A percentile compares a stretch with the other conserved stretches of the same genome.
These are phyloP conservation scores for Dryadomyces quercivorus DNA, from an alignment of 2,329 filamentous ascomycete genomes.

Conservation along the genomic window DNA sequence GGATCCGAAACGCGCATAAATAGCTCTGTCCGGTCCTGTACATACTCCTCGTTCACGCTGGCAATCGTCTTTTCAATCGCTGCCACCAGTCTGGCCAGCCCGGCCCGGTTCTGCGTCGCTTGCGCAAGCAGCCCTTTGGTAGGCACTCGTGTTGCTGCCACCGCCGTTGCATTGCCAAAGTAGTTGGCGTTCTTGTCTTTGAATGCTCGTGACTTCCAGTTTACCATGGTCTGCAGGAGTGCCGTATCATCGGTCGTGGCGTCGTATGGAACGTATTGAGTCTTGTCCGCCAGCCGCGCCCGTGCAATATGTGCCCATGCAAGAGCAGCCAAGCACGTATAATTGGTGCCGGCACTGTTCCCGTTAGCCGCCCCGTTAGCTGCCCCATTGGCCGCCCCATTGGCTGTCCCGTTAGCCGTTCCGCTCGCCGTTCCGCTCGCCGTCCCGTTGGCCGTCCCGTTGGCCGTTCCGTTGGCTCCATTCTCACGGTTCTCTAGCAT, in stretches of 20 bases:
- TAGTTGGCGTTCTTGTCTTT: conserved; percentile 19
- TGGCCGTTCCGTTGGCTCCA: neutral
- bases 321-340: conserved; percentile 26
- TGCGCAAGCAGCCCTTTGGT: conserved; percentile 13
- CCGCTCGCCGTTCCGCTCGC: too few species aligned
- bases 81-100: conserved; percentile 18
- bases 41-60: conserved; percentile 27
- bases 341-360: conserved; percentile 16
- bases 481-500: conserved; percentile 6
- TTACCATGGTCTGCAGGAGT: conserved; percentile 27
- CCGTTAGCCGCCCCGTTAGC: too few species aligned
- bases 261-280: neutral
- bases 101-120: conserved; percentile 12
- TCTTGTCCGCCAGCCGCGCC: conserved; percentile 16
- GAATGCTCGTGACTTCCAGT: conserved; percentile 27
- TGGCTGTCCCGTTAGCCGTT: neutral
- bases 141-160: conserved; percentile 20
- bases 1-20: conserved; percentile 25
- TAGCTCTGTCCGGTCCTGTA: conserved; percentile 24
- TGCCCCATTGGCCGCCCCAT: neutral
- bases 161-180: conserved; percentile 30
- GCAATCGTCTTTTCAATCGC: conserved; percentile 19
- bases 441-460: too few species aligned
- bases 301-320: conserved; percentile 27
- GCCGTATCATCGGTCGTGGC: conserved; percentile 9